Evolutionary conservation across 1,284 basidiomycete species (phyloP).

Genomic region (Laetiporus sulphureus): DNA sequence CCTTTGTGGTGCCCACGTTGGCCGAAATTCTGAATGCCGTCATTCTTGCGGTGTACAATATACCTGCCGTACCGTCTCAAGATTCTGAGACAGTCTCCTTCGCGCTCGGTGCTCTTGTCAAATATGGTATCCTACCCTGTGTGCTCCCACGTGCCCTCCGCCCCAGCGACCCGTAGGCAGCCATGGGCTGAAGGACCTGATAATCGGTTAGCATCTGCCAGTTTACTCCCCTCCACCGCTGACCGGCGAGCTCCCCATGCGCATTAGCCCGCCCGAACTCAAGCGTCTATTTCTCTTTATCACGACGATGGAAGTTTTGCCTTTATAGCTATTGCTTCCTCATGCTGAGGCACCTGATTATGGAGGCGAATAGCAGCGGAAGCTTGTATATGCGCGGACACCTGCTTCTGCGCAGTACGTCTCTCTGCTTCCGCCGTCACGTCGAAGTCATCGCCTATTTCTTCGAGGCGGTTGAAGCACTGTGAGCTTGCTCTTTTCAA

Average conservation of each 20-base stretch:
- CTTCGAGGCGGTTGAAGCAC: slow-evolving; percentile 62
- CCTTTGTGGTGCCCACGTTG: slow-evolving; percentile 14
- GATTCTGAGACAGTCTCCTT: slow-evolving; percentile 17
- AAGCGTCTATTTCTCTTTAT: slow-evolving; percentile 30
- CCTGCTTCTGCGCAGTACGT: slow-evolving; percentile 31
- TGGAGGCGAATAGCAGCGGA: slow-evolving; percentile 16
- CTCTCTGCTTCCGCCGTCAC: slow-evolving; percentile 69
- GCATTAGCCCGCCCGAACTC: slow-evolving; percentile 31
- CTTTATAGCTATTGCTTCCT: slow-evolving; percentile 23
- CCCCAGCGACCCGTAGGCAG: slow-evolving; percentile 28
- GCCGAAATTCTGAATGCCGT: slow-evolving; percentile 26
- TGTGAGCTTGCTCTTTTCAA: slow-evolving; percentile 56
- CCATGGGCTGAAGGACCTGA: slow-evolving; percentile 24
- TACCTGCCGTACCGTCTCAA: slow-evolving; percentile 20
- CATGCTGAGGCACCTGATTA: slow-evolving; percentile 24
- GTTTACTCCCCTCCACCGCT: slow-evolving; percentile 22
- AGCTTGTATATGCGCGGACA: neutral
- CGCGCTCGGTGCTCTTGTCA: slow-evolving; percentile 19
- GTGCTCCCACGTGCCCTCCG: slow-evolving; percentile 23
- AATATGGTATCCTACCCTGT: slow-evolving; percentile 25
- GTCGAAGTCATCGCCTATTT: slow-evolving; percentile 62
- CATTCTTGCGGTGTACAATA: slow-evolving; percentile 26
- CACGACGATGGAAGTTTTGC: slow-evolving; percentile 26
- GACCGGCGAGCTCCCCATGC: slow-evolving; percentile 24
- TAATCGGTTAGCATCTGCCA: no score